phyloP scores from a whole-genome alignment of 1,284 basidiomycete species.

The Lignosus rhinocerotis region DNA sequence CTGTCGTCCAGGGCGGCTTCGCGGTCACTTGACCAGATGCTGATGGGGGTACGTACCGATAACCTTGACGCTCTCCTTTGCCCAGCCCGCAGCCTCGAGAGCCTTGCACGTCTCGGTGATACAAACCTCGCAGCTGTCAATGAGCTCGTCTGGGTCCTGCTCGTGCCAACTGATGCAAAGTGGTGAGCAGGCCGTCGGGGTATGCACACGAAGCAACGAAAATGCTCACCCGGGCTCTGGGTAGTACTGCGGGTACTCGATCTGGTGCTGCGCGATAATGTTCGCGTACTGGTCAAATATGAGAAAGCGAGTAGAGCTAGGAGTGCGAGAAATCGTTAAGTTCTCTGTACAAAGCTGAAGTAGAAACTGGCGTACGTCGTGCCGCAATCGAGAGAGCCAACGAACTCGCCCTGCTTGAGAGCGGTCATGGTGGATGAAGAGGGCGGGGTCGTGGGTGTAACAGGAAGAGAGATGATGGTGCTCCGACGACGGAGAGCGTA shows the following conservation, averaged over 20 bases:
- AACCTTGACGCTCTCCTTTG: constrained; percentile 82
- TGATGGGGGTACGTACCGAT: constrained; percentile 63
- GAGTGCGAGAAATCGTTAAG: not conserved
- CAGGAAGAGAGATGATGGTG: not conserved
- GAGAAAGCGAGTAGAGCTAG: constrained; percentile 91
- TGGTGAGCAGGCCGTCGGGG: not conserved
- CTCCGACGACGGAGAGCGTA: constrained; percentile 3
- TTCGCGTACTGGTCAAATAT: constrained; percentile 90
- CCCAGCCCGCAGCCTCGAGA: constrained; percentile 77
- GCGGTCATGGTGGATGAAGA: constrained; percentile 33
- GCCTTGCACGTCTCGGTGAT: constrained; percentile 74
- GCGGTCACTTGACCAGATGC: constrained; percentile 15
- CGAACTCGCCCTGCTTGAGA: constrained; percentile 71
- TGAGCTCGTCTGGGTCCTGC: constrained; percentile 88
- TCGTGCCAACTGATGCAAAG: constrained; percentile 83
- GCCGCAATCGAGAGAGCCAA: constrained; percentile 89
- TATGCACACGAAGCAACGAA: constrained; percentile 3
- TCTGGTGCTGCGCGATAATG: constrained; percentile 85
- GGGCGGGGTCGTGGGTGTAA: constrained; percentile 4
- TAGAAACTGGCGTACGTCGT: constrained; percentile 70
- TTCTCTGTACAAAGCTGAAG: not conserved
- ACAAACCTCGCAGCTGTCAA: constrained; percentile 76
- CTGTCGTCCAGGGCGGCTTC: constrained; percentile 6
- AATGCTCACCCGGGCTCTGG: constrained; percentile 76
- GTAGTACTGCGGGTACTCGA: constrained; percentile 91